These are phyloP conservation scores for Cladosporium phlei DNA, from an alignment of 2,329 filamentous ascomycete species.

Conservation along the genomic window DNA sequence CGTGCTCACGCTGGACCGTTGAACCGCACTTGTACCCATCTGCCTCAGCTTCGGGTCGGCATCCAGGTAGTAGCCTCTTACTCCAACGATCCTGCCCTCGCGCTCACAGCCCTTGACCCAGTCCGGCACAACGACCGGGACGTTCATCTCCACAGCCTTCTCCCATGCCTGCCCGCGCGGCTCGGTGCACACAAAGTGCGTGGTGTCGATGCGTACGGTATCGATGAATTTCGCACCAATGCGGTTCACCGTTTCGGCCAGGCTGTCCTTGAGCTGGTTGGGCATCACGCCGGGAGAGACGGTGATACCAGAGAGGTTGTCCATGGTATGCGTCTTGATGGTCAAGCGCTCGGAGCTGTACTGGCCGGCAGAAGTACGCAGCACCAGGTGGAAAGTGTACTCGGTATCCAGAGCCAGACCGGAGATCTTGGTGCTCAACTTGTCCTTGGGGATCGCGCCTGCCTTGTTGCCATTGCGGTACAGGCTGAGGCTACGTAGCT, in stretches of 20 bases:
- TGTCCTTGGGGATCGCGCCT: constrained; percentile 85
- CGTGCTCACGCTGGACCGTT: constrained; percentile 26
- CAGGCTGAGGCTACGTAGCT: constrained; percentile 80
- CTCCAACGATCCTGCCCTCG: constrained; percentile 85
- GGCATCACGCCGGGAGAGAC: constrained; percentile 87
- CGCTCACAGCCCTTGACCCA: constrained; percentile 97
- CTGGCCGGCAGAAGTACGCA: constrained; percentile 86
- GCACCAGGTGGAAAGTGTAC: constrained; percentile 88
- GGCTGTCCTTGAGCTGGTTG: constrained; percentile 63
- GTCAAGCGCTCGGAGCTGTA: constrained; percentile 76
- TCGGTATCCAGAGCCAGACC: constrained; percentile 94
- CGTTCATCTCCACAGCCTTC: constrained; percentile 95
- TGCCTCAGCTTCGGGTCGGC: constrained; percentile 65
- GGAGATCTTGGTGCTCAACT: constrained; percentile 93
- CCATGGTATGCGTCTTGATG: constrained; percentile 97
- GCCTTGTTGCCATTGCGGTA: constrained; percentile 97
- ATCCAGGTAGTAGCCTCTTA: constrained; percentile 93
- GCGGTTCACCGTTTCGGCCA: constrained; percentile 71
- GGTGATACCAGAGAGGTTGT: constrained; percentile 89
- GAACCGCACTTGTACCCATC: constrained; percentile 38
- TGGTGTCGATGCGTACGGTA: constrained; percentile 89
- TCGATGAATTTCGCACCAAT: constrained; percentile 93
- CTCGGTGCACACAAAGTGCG: constrained; percentile 96
- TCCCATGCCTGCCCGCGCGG: constrained; percentile 88
- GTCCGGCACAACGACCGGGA: constrained; percentile 91